phyloP scores from a whole-genome alignment of 108 stramenopile genomes.

The Nannochloropsis salina region DNA sequence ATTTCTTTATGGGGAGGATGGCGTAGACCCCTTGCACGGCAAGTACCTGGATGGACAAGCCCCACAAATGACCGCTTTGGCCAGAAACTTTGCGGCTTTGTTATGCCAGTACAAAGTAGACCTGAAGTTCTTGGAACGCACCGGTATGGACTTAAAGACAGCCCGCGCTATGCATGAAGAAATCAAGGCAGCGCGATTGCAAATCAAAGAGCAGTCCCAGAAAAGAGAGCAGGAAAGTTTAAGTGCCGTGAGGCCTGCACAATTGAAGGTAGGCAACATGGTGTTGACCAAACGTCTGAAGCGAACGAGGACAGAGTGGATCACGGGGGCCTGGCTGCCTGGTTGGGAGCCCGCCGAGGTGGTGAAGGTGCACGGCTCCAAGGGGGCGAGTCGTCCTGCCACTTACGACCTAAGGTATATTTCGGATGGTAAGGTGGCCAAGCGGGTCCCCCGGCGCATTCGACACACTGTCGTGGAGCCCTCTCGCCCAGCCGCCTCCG shows the following conservation, averaged over 20 bases:
- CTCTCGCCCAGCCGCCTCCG: not conserved
- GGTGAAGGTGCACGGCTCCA: slow-evolving; percentile 36
- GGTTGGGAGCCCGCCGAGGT: slow-evolving; percentile 46
- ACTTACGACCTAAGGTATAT: slow-evolving; percentile 25
- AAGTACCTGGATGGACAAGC: slow-evolving; percentile 58
- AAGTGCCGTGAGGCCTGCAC: not conserved
- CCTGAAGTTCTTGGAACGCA: slow-evolving; percentile 24
- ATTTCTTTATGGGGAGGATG: slow-evolving; percentile 98
- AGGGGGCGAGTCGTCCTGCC: not conserved
- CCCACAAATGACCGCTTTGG: not conserved
- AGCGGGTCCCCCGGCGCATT: slow-evolving; percentile 39
- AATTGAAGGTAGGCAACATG: not conserved
- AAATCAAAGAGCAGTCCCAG: not conserved
- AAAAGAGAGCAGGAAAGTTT: not conserved
- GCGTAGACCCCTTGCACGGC: slow-evolving; percentile 83
- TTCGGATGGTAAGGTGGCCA: slow-evolving; percentile 23
- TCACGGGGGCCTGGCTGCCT: slow-evolving; percentile 22
- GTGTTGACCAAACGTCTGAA: slow-evolving; percentile 11
- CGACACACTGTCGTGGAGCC: not conserved
- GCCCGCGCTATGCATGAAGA: slow-evolving; percentile 15
- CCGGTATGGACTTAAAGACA: slow-evolving; percentile 21
- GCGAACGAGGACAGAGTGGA: slow-evolving; percentile 22
- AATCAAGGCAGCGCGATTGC: not conserved
- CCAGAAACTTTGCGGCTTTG: slow-evolving; percentile 13
- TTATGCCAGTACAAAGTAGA: slow-evolving; percentile 26